Conservation (phyloP, 805 yeast species). For the Pichia insulana region DNA sequence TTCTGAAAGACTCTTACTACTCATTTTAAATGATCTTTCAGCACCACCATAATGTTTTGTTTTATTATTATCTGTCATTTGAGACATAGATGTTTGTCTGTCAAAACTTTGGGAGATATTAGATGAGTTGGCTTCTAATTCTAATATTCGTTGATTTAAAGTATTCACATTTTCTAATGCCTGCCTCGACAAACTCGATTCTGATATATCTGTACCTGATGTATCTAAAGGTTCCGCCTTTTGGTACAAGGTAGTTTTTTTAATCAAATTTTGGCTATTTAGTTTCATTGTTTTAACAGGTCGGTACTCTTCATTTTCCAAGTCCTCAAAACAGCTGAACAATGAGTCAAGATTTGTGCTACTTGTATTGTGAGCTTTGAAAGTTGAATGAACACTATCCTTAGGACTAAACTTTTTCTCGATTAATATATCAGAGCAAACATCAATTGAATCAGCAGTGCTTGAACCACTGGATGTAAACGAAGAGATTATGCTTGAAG, state of each 20-base stretch:
- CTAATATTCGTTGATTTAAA: conserved; percentile 2
- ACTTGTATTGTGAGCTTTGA: too few relatives aligned
- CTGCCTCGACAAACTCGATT: not conserved
- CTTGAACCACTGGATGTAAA: not conserved
- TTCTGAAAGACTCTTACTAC: conserved; percentile 10
- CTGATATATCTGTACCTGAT: not conserved
- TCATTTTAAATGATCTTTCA: conserved; percentile 21
- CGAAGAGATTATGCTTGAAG: not conserved
- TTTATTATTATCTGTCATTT: too few relatives aligned
- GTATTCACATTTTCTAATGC: not conserved
- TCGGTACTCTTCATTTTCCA: not conserved
- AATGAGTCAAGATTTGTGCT: not conserved
- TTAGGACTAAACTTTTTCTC: too few relatives aligned
- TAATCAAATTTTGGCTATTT: not conserved
- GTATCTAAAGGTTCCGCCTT: too few relatives aligned
- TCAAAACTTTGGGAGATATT: not conserved
- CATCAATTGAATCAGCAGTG: not conserved
- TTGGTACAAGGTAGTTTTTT: not conserved
- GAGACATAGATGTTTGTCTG: not conserved
- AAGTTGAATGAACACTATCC: too few relatives aligned
- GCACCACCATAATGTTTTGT: conserved; percentile 22
- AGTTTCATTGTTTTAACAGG: not conserved
- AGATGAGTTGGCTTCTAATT: conserved; percentile 1
- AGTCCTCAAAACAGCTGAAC: conserved; percentile 1
- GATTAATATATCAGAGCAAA: not conserved